Evolutionary conservation across 2,329 filamentous ascomycete species (phyloP), one percentile per base, ranked within the genome.

Genomic region (Pseudogymnoascus destructans): DNA sequence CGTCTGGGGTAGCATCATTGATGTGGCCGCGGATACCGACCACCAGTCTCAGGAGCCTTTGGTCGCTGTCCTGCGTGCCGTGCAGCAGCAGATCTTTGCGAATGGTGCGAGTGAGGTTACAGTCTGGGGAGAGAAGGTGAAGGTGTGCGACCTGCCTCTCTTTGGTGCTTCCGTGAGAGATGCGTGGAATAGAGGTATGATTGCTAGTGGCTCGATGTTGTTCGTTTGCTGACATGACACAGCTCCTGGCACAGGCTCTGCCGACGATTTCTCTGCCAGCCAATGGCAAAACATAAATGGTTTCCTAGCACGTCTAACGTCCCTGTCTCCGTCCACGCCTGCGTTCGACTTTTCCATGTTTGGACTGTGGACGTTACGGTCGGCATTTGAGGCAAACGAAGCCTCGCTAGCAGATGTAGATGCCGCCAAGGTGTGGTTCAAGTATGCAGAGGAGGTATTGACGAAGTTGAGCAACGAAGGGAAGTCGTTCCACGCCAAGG

Each of bases 1-100:
- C 61, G 84, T 90, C 2, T 69, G 62, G 60, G 58, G 61, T 5
- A 57, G 55, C 21, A 17, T 70, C 21, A 64, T 70, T 11, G 59
- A 64, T 6, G 52, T 64, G 2, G 66, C 61, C n/a, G 63, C 57
- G 7, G 27, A 61, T 23, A 67, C 64, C 3, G n/a, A 62, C 2
- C 59, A 60, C 10, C 59, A 62, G 13, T 57, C 61, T 5, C 67
- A 69, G 57, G 33, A 55, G 1, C 33, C 27, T 10, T 60, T 70
- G 17, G 30, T 69, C 35, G 62, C 65, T 1, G 63, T 68, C 19
- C 13, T 69, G 8, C 30, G 49, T 59, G 54, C 64, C 66, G 30
- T 62, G 42, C 42, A 54, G 25, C 57, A 59, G 15, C 57, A 65
- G 30, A 63, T 46, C 1, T 58, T 61, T 0, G 61, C 61, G 10